A percentile compares a stretch with the other conserved stretches of the same genome.
phyloP scores from a whole-genome alignment of 163 green algal genomes.

The Chloromonas sp. region DNA sequence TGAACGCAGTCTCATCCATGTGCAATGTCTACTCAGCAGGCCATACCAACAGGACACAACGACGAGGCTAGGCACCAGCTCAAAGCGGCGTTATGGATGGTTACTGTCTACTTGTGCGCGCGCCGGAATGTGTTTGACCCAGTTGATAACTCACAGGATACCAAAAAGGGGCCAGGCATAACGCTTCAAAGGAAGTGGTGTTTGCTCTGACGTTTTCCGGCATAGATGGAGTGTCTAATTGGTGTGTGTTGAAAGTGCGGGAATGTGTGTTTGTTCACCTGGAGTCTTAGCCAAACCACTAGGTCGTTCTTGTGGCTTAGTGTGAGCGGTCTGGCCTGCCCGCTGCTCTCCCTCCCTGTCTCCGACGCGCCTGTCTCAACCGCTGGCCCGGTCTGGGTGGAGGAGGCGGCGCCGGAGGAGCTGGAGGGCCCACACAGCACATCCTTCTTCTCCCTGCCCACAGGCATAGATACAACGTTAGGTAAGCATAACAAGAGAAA shows the following conservation, averaged over 20 bases:
- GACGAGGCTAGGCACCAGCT: too few relatives aligned
- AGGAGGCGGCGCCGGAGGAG: constrained; percentile 15
- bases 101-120: too few relatives aligned
- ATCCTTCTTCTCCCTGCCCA: background rate
- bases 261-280: constrained; percentile 44
- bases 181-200: background rate
- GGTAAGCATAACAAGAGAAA: too few relatives aligned
- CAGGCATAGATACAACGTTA: background rate
- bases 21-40: too few relatives aligned
- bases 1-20: too few relatives aligned
- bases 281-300: constrained; percentile 88
- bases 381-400: constrained; percentile 63
- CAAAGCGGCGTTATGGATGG: too few relatives aligned
- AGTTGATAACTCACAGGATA: too few relatives aligned
- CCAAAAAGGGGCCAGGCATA: too few relatives aligned
- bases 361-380: too few relatives aligned
- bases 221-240: background rate
- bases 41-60: too few relatives aligned
- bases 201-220: background rate
- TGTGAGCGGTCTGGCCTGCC: constrained; percentile 15
- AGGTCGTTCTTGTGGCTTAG: constrained; percentile 86
- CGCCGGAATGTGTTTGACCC: too few relatives aligned
- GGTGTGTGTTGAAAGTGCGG: background rate
- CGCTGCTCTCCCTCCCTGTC: too few relatives aligned
- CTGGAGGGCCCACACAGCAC: background rate